These are phyloP conservation scores for Blastobotrys petasosporus DNA, from an alignment of 1,139 yeast species.

Conservation along the genomic window DNA sequence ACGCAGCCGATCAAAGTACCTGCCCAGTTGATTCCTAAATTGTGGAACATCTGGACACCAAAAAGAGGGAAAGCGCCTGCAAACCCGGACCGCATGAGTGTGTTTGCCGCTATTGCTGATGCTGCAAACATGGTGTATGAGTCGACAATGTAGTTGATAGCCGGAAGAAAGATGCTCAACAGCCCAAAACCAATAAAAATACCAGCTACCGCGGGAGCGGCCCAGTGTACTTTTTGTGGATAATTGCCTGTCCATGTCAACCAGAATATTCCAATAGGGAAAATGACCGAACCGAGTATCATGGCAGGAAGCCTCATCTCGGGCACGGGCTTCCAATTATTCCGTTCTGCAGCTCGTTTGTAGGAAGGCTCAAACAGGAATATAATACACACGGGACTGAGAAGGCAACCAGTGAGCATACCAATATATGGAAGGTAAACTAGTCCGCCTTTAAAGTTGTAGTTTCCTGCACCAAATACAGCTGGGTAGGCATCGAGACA, in stretches of 20 bases:
- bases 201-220: slow-evolving; percentile 77
- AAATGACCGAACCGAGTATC: slow-evolving; percentile 61
- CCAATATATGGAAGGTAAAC: slow-evolving; percentile 45
- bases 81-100: slow-evolving; percentile 70
- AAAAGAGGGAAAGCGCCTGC: slow-evolving; percentile 82
- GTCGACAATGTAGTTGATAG: slow-evolving; percentile 76
- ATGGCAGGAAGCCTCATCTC: slow-evolving; percentile 74
- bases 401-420: slow-evolving; percentile 41
- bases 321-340: slow-evolving; percentile 61
- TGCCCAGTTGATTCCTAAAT: slow-evolving; percentile 79
- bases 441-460: slow-evolving; percentile 46
- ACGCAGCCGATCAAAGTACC: slow-evolving; percentile 69
- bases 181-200: slow-evolving; percentile 68
- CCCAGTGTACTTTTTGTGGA: slow-evolving; percentile 66
- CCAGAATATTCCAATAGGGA: slow-evolving; percentile 79
- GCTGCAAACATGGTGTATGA: slow-evolving; percentile 76
- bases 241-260: slow-evolving; percentile 80
- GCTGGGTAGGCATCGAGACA: slow-evolving; percentile 76
- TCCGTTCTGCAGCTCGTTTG: slow-evolving; percentile 37
- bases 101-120: slow-evolving; percentile 84
- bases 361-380: slow-evolving; percentile 37
- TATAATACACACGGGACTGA: slow-evolving; percentile 2
- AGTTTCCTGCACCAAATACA: slow-evolving; percentile 51
- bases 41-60: slow-evolving; percentile 64
- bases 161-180: slow-evolving; percentile 68